A percentile compares a stretch with the other conserved stretches of the same genome.
Conservation (phyloP, 2,329 filamentous ascomycete genomes). For the Botrytis byssoidea region DNA sequence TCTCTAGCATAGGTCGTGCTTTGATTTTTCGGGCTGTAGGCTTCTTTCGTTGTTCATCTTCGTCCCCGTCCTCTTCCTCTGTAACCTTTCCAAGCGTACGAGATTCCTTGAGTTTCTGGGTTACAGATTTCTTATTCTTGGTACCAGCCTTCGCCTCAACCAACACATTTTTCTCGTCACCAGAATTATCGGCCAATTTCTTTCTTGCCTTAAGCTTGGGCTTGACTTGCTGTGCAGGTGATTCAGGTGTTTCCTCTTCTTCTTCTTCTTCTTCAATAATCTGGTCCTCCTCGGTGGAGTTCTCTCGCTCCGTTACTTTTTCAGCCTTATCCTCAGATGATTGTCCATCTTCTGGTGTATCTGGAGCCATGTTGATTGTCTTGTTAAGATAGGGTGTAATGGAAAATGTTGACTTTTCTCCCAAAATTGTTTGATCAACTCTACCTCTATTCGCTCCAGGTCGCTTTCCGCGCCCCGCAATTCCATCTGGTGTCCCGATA, state of each 20-base stretch:
- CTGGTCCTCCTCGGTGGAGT: constrained; percentile 21
- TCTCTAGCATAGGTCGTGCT: constrained; percentile 32
- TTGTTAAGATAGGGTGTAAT: constrained; percentile 91
- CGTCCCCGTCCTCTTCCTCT: constrained; percentile 40
- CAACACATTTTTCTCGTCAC: constrained; percentile 44
- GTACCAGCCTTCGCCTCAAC: constrained; percentile 42
- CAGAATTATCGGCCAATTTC: constrained; percentile 29
- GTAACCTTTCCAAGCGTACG: constrained; percentile 43
- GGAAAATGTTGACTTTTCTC: constrained; percentile 89
- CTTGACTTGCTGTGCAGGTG: constrained; percentile 12
- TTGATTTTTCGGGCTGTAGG: constrained; percentile 4
- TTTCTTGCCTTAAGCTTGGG: constrained; percentile 28
- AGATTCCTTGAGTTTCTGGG: constrained; percentile 36
- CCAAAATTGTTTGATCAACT: constrained; percentile 59
- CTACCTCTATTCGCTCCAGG: constrained; percentile 54
- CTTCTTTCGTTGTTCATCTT: constrained; percentile 29
- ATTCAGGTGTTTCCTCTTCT: constrained; percentile 9
- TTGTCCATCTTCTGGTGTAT: constrained; percentile 29
- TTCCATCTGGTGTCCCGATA: constrained; percentile 52
- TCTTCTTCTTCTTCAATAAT: constrained; percentile 2
- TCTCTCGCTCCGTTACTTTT: constrained; percentile 23
- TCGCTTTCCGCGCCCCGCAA: constrained; percentile 45
- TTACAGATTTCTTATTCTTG: constrained; percentile 36
- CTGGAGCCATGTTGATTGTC: constrained; percentile 57
- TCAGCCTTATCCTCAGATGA: neutral